phyloP scores from a whole-genome alignment of 768 basidiomycete genomes.

The Amanita subjunquillea region DNA sequence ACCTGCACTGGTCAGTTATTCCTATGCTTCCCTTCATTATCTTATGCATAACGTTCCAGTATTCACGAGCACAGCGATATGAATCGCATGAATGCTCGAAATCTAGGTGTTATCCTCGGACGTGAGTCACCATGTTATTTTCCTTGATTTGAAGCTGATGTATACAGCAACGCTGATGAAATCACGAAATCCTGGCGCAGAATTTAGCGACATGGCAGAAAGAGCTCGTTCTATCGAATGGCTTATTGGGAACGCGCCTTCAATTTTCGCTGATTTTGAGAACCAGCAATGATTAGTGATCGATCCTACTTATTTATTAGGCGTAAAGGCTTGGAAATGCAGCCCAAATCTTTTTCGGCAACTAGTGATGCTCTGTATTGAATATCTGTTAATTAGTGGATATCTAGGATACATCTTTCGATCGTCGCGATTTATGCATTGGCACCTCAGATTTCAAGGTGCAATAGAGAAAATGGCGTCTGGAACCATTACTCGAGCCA shows the following conservation, averaged over 20 bases:
- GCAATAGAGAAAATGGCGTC: conserved; percentile 81
- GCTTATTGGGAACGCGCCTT: conserved; percentile 82
- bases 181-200: conserved; percentile 74
- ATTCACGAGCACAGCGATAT: conserved; percentile 56
- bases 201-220: conserved; percentile 97
- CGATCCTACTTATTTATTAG: conserved; percentile 1
- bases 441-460: conserved; percentile 53
- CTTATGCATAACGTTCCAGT: conserved; percentile 15
- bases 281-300: background rate
- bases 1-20: conserved; percentile 68
- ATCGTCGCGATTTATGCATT: conserved; percentile 27
- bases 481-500: conserved; percentile 56
- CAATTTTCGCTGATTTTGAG: conserved; percentile 29
- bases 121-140: conserved; percentile 36
- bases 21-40: background rate
- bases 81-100: conserved; percentile 92
- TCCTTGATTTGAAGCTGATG: conserved; percentile 5
- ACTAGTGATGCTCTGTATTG: background rate
- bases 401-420: conserved; percentile 8
- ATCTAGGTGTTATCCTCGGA: conserved; percentile 95
- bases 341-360: conserved; percentile 1
- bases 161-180: conserved; percentile 83
- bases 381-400: background rate
- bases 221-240: conserved; percentile 91
- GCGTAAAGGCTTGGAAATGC: background rate